Conservation (phyloP, 106 monocot species). For the Phalaenopsis equestris region DNA sequence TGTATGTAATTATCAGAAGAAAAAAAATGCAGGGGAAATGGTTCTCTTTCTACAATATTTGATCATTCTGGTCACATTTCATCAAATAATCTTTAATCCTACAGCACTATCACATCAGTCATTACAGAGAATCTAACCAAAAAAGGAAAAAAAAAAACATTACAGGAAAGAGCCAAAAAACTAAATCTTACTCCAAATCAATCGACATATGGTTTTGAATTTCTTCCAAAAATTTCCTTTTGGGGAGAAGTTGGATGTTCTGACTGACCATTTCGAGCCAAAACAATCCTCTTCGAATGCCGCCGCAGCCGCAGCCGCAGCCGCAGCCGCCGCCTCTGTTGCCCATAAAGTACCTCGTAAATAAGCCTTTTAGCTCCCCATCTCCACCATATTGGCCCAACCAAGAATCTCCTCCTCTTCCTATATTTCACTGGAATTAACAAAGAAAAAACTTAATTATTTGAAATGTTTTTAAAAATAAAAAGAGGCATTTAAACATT, state of each 20-base stretch:
- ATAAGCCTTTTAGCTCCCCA: conserved; percentile 47
- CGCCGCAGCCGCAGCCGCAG: background rate
- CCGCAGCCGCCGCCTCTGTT: background rate
- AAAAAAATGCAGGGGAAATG: no score
- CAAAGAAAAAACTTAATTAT: background rate
- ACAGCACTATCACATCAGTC: background rate
- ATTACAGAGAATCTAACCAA: background rate
- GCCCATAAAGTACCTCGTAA: conserved; percentile 26
- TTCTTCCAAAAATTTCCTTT: background rate
- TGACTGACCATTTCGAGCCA: no score
- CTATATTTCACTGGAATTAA: conserved; percentile 23
- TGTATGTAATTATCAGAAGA: no score
- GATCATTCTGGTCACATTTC: no score
- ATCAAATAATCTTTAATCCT: background rate
- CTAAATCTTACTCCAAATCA: background rate
- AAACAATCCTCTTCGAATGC: background rate
- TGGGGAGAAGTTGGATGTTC: background rate
- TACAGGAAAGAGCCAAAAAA: no score
- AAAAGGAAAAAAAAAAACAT: background rate
- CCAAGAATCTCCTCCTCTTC: conserved; percentile 21
- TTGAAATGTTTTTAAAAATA: no score
- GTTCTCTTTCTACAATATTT: no score
- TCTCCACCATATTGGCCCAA: conserved; percentile 60
- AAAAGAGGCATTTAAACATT: no score
- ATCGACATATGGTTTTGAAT: background rate